Evolutionary conservation across 306 rosid species (phyloP).

Genomic region (Sphenostylis stenocarpa): DNA sequence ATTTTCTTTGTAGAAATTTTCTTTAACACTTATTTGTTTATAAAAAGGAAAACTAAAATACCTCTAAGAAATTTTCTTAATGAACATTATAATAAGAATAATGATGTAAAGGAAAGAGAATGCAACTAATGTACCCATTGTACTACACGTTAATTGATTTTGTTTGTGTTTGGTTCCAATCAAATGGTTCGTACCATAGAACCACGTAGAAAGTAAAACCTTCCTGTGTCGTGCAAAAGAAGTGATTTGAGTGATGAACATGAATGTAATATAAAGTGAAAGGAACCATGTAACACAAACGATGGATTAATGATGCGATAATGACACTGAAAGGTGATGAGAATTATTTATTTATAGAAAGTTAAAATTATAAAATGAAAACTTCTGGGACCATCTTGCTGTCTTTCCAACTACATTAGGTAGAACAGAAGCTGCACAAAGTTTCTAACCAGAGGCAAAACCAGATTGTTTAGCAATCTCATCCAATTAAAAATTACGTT

Average conservation of each 20-base stretch:
- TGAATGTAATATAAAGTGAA: neutral
- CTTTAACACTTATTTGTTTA: neutral
- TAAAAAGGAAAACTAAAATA: neutral
- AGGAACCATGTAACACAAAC: neutral
- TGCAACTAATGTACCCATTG: neutral
- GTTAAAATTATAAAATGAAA: neutral
- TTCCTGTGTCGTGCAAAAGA: neutral
- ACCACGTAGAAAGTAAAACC: neutral
- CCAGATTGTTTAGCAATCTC: neutral
- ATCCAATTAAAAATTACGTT: neutral
- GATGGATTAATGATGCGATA: neutral
- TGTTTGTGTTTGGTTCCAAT: neutral
- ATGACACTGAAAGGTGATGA: neutral
- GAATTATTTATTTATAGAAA: neutral
- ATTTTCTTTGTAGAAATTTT: neutral
- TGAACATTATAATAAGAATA: neutral
- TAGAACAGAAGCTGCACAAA: neutral
- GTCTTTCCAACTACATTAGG: slow-evolving; percentile 16
- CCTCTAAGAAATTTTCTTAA: neutral
- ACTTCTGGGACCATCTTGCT: neutral
- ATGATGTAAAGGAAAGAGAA: neutral
- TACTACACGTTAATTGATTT: neutral
- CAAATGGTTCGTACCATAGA: neutral
- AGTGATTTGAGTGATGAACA: neutral
- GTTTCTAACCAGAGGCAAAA: neutral